Evolutionary conservation across 2,329 filamentous ascomycete genomes (phyloP).

Genomic region (Colletotrichum orbiculare): DNA sequence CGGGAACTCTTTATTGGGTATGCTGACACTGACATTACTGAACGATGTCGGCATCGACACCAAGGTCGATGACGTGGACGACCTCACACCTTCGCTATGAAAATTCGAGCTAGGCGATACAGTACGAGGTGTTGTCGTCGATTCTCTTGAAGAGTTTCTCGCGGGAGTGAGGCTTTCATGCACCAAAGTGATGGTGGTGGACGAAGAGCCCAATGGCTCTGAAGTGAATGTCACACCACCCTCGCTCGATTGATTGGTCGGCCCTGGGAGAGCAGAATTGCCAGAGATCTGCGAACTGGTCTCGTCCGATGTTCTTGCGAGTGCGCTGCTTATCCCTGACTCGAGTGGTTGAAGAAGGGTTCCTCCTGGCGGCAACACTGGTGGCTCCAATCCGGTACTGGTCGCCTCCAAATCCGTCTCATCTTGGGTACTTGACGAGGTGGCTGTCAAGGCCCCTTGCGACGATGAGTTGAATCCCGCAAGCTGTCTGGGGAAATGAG

Average conservation of each 20-base stretch:
- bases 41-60: background rate
- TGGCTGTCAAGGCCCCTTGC: background rate
- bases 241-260: conserved; percentile 2
- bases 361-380: background rate
- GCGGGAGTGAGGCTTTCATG: background rate
- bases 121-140: background rate
- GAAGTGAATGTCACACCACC: conserved; percentile 7
- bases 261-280: background rate
- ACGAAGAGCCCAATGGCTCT: background rate
- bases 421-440: background rate
- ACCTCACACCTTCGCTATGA: too few relatives aligned
- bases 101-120: too few relatives aligned
- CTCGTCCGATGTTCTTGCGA: conserved; percentile 14
- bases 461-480: conserved; percentile 10
- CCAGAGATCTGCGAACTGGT: conserved; percentile 18
- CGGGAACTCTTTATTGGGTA: background rate
- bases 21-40: background rate
- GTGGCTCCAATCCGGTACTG: background rate
- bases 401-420: background rate
- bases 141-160: background rate
- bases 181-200: background rate
- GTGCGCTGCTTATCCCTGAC: conserved; percentile 6
- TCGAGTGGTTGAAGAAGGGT: conserved; percentile 1
- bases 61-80: background rate
- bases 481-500: conserved; percentile 7